Conservation (phyloP, 345 rosid species). For the Theobroma cacao region DNA sequence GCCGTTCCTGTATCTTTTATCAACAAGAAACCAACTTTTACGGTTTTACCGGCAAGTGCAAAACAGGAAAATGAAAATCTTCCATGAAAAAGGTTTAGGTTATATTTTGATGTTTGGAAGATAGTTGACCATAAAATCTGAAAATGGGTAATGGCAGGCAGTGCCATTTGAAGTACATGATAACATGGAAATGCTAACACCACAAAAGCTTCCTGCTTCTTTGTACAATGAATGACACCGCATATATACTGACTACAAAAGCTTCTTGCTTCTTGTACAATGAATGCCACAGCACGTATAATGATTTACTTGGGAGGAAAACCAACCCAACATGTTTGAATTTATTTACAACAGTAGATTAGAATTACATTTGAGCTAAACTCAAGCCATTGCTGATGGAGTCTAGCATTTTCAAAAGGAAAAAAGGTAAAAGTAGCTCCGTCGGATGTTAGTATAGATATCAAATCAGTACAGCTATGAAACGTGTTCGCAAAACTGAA, state of each 20-base stretch:
- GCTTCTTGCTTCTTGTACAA: neutral
- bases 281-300: neutral
- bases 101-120: too few species aligned
- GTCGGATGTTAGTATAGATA: conserved; percentile 18
- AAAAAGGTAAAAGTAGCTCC: neutral
- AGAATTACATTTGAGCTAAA: conserved; percentile 8
- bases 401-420: neutral
- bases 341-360: conserved; percentile 10
- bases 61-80: too few species aligned
- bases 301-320: neutral
- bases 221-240: neutral
- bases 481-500: conserved; percentile 23
- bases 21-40: too few species aligned
- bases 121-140: neutral
- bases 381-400: neutral
- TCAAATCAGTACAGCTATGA: conserved; percentile 17
- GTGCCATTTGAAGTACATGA: neutral
- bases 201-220: neutral
- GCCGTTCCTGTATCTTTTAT: too few species aligned
- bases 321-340: conserved; percentile 9
- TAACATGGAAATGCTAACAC: neutral
- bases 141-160: neutral
- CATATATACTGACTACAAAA: neutral
- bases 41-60: too few species aligned
- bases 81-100: too few species aligned